Evolutionary conservation across 306 rosid genomes (phyloP), one percentile per base, ranked within the genome.

Genomic region (Hylodesmum podocarpum): DNA sequence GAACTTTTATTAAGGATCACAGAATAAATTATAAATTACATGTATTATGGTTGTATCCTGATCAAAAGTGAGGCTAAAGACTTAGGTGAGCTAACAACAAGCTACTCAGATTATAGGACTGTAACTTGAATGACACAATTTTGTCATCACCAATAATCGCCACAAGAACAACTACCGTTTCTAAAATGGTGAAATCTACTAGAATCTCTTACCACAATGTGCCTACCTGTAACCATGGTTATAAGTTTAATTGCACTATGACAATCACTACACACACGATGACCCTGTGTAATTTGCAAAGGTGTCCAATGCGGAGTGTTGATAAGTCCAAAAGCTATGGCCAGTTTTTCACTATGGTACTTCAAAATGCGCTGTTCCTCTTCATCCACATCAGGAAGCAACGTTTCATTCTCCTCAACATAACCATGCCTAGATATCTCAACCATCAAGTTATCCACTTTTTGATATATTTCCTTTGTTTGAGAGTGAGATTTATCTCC

Each of bases 151-250:
- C 98, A 90, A 80, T 94, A 94, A 78, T 87, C 87, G 21, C 97
- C 94, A 83, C 98, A 94, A 69, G 96, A 94, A 76, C 98, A 91
- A 40, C n/a, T 75, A 64, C 97, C 98, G 64, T 90, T 78, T 82
- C 75, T 87, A 87, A 91, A 91, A 86, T 87, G 96, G 85, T 94
- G 98, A 75, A 94, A 91, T 82, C 97, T 86, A 77, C 96, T 85
- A 64, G 90, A 90, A 58, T 94, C 98, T 76, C 89, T 87, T 62
- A 91, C 61, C 64, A 91, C 93, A 75, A 94, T 94, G 78, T 86
- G 91, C 15, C 97, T 83, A 53, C 85, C 82, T 7, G 94, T 84
- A 54, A 90, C 90, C 91, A 70, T 31, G 66, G 93, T 78, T 54
- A 90, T 94, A 76, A 87, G 80, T 84, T 90, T 94, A n/a, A 94